Evolutionary conservation across 2,329 filamentous ascomycete genomes (phyloP).

Genomic region (Stagonosporopsis vannaccii): DNA sequence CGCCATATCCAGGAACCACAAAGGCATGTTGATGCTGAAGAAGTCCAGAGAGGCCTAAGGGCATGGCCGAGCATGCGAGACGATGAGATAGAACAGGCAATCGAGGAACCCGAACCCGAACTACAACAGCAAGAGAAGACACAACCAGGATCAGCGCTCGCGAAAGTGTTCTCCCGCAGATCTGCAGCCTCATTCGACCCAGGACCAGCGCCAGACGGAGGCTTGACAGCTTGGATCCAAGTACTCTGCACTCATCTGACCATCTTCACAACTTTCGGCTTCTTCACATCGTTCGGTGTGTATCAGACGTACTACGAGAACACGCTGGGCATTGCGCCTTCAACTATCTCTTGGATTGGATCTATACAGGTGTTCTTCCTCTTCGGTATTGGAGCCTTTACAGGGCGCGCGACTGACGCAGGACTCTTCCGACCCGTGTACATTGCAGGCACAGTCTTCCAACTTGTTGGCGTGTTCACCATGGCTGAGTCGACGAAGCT

Average conservation of each 20-base stretch:
- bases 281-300: constrained; percentile 63
- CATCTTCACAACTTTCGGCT: constrained; percentile 65
- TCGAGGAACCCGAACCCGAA: constrained; percentile 8
- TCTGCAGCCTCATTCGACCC: constrained; percentile 37
- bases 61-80: constrained; percentile 26
- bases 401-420: constrained; percentile 41
- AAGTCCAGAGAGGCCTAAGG: not conserved
- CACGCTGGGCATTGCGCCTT: constrained; percentile 47
- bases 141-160: constrained; percentile 11
- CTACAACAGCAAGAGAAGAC: constrained; percentile 7
- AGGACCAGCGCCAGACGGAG: constrained; percentile 54
- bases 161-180: constrained; percentile 31
- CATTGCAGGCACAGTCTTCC: constrained; percentile 39
- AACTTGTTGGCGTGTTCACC: constrained; percentile 45
- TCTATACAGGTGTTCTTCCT: constrained; percentile 44
- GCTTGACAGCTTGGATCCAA: constrained; percentile 63
- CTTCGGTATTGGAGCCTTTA: constrained; percentile 40
- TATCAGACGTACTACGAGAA: constrained; percentile 63
- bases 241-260: constrained; percentile 59
- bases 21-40: not conserved
- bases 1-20: not conserved
- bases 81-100: constrained; percentile 25
- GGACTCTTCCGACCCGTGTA: constrained; percentile 40
- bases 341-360: constrained; percentile 45
- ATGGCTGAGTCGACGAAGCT: constrained; percentile 37